These are phyloP conservation scores for Gossypium trilobum DNA, from an alignment of 441 rosid genomes.

Conservation along the genomic window DNA sequence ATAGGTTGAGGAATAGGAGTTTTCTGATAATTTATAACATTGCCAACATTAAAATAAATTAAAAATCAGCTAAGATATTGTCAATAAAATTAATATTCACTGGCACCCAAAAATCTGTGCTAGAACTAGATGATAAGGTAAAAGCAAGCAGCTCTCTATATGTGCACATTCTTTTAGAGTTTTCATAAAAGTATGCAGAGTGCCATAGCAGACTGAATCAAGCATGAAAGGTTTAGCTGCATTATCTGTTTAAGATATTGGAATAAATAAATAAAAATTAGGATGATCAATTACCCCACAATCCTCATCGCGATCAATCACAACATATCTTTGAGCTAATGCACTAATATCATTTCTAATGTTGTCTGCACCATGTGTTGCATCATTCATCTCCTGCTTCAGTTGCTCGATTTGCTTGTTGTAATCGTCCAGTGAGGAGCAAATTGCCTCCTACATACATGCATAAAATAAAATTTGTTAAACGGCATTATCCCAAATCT, in stretches of 20 bases:
- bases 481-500: background rate
- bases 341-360: constrained; percentile 94
- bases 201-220: background rate
- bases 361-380: constrained; percentile 98
- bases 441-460: constrained; percentile 77
- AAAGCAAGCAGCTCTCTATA: background rate
- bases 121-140: background rate
- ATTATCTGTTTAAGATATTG: background rate
- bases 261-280: constrained; percentile 10
- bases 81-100: constrained; percentile 2
- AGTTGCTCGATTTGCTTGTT: constrained; percentile 87
- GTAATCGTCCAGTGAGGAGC: constrained; percentile 94
- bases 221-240: constrained; percentile 16
- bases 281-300: constrained; percentile 73
- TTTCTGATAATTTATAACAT: background rate
- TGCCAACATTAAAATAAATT: background rate
- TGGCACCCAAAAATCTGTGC: background rate
- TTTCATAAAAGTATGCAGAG: background rate
- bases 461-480: constrained; percentile 2
- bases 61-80: background rate
- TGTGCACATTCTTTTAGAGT: background rate
- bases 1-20: background rate
- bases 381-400: constrained; percentile 97
- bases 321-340: constrained; percentile 94
- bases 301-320: constrained; percentile 81